Evolutionary conservation across 164 flowering plant species (phyloP).

Genomic region (Berberis vulgaris): DNA sequence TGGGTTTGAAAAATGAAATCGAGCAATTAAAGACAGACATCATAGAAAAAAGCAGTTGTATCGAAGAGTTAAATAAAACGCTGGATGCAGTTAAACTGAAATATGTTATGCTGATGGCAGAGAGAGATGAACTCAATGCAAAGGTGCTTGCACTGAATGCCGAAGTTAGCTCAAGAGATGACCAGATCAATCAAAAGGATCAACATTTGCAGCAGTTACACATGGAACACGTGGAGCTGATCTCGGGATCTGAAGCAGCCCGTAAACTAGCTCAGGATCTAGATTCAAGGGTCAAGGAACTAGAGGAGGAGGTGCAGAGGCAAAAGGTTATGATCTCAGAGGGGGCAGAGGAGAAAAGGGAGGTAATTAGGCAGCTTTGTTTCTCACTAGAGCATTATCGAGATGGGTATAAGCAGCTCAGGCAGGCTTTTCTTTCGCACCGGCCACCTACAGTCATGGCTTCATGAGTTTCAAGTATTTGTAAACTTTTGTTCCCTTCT

Average conservation of each 20-base stretch:
- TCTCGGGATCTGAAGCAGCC: slow-evolving; percentile 23
- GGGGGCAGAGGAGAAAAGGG: slow-evolving; percentile 68
- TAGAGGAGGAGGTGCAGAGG: slow-evolving; percentile 46
- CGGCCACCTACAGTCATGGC: slow-evolving; percentile 31
- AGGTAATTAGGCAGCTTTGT: slow-evolving; percentile 81
- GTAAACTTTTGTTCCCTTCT: too few species aligned
- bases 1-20: slow-evolving; percentile 23
- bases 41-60: slow-evolving; percentile 16
- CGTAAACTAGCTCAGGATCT: slow-evolving; percentile 22
- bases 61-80: slow-evolving; percentile 28
- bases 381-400: slow-evolving; percentile 67
- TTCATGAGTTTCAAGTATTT: slow-evolving; percentile 7
- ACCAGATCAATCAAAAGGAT: slow-evolving; percentile 31
- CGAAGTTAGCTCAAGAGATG: slow-evolving; percentile 28
- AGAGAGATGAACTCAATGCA: slow-evolving; percentile 37
- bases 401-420: slow-evolving; percentile 39
- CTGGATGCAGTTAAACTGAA: slow-evolving; percentile 28
- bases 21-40: slow-evolving; percentile 13
- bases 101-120: slow-evolving; percentile 27
- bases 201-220: slow-evolving; percentile 36
- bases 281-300: slow-evolving; percentile 17
- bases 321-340: slow-evolving; percentile 40
- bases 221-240: slow-evolving; percentile 35
- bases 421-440: slow-evolving; percentile 34
- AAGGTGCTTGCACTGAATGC: slow-evolving; percentile 26